These are phyloP conservation scores for Fusarium burgessii DNA, from an alignment of 2,329 filamentous ascomycete genomes.

Conservation along the genomic window DNA sequence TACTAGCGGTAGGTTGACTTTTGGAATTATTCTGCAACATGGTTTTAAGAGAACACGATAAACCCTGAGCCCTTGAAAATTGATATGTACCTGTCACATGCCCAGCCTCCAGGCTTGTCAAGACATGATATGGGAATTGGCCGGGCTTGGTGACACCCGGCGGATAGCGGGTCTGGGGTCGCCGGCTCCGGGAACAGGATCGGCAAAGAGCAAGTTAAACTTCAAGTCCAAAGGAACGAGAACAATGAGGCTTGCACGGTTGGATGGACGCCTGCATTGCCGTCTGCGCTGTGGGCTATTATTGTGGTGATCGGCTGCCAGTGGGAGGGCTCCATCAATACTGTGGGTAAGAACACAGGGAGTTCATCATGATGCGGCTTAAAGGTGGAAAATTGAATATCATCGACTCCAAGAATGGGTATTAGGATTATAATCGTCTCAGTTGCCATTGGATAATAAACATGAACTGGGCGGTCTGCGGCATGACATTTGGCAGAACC, in stretches of 20 bases:
- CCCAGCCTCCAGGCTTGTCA: conserved; percentile 15
- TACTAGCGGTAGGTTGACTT: too few relatives aligned
- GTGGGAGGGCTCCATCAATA: background rate
- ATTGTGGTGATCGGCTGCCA: background rate
- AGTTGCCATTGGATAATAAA: conserved; percentile 33
- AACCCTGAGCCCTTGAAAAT: background rate
- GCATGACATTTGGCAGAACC: conserved; percentile 41
- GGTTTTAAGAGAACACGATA: too few relatives aligned
- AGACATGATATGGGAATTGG: conserved; percentile 21
- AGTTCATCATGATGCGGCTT: conserved; percentile 23
- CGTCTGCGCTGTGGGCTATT: background rate
- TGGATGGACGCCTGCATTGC: background rate
- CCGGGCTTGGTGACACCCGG: conserved; percentile 29
- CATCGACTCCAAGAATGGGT: conserved; percentile 9
- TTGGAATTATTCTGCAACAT: too few relatives aligned
- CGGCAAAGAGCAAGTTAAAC: conserved; percentile 6
- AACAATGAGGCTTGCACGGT: background rate
- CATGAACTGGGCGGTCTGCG: conserved; percentile 39
- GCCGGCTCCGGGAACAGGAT: conserved; percentile 17
- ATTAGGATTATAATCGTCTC: conserved; percentile 36
- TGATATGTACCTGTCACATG: background rate
- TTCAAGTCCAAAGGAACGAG: background rate
- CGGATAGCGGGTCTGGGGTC: conserved; percentile 26
- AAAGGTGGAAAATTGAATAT: conserved; percentile 12
- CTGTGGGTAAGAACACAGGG: background rate